phyloP scores from a whole-genome alignment of 257 asterid genomes.

The Fraxinus americana region DNA sequence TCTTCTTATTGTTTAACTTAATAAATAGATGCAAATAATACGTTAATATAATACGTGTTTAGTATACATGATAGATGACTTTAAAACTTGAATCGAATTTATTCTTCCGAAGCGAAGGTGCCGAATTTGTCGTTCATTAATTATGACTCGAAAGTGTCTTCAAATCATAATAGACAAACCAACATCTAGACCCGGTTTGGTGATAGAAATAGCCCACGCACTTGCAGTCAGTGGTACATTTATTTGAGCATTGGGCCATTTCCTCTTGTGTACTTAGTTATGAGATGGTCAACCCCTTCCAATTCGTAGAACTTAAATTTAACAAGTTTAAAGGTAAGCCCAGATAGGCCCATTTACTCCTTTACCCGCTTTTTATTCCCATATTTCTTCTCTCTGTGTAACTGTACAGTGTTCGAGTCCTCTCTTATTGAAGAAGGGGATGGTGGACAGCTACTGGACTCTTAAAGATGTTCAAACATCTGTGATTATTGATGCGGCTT shows the following conservation, averaged over 20 bases:
- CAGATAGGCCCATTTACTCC: neutral
- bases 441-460: neutral
- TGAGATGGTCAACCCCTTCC: constrained; percentile 44
- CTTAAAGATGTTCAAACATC: neutral
- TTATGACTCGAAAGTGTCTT: too few relatives aligned
- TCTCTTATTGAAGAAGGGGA: neutral
- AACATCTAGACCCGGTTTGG: neutral
- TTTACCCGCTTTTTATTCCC: neutral
- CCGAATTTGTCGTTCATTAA: too few relatives aligned
- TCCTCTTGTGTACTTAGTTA: constrained; percentile 25
- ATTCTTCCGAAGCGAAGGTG: too few relatives aligned
- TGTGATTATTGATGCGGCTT: neutral
- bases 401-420: neutral
- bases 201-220: constrained; percentile 43
- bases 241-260: constrained; percentile 9
- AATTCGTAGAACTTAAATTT: constrained; percentile 27
- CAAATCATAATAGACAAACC: neutral
- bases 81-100: too few relatives aligned
- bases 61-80: too few relatives aligned
- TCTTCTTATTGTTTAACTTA: too few relatives aligned
- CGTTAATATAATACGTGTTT: too few relatives aligned
- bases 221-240: constrained; percentile 38
- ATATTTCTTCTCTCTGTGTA: neutral
- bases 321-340: neutral
- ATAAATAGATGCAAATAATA: too few relatives aligned